Conservation (phyloP, 2,329 filamentous ascomycete genomes). For the Exophiala phaeomuriformis region DNA sequence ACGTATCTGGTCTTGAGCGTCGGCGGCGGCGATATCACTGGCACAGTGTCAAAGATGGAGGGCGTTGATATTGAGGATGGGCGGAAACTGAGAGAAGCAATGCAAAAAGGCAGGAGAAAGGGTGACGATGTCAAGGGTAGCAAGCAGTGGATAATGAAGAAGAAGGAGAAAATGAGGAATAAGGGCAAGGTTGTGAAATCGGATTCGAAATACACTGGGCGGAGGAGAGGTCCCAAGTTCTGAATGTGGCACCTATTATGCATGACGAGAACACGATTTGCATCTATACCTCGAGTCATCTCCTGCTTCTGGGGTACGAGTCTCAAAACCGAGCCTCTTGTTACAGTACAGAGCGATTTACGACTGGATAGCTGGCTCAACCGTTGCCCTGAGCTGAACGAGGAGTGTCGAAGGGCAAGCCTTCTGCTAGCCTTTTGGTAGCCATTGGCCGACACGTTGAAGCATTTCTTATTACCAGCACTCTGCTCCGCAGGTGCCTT, state of each 20-base stretch:
- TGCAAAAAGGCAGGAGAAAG: conserved; percentile 41
- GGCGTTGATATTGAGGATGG: conserved; percentile 74
- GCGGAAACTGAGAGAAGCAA: conserved; percentile 41
- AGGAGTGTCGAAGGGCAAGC: too few relatives aligned
- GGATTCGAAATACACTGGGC: conserved; percentile 86
- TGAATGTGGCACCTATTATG: conserved; percentile 36
- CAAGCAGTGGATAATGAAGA: conserved; percentile 47
- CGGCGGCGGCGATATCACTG: conserved; percentile 81
- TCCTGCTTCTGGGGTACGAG: too few relatives aligned
- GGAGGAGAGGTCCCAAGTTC: conserved; percentile 74
- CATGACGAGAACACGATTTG: too few relatives aligned
- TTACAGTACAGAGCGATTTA: too few relatives aligned
- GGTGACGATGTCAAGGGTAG: conserved; percentile 46
- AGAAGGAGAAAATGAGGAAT: conserved; percentile 85
- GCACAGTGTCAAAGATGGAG: conserved; percentile 82
- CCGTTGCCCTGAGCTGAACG: too few relatives aligned
- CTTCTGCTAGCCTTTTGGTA: too few relatives aligned
- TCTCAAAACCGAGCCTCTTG: too few relatives aligned
- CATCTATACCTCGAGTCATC: too few relatives aligned
- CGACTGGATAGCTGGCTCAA: too few relatives aligned
- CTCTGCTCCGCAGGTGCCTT: too few relatives aligned
- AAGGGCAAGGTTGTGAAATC: conserved; percentile 94
- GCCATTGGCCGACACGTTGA: too few relatives aligned
- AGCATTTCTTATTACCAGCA: too few relatives aligned
- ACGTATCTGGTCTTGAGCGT: conserved; percentile 93